These are phyloP conservation scores for Rhodosporidiobolus sp. DNA, from an alignment of 768 basidiomycete genomes.

Conservation along the genomic window DNA sequence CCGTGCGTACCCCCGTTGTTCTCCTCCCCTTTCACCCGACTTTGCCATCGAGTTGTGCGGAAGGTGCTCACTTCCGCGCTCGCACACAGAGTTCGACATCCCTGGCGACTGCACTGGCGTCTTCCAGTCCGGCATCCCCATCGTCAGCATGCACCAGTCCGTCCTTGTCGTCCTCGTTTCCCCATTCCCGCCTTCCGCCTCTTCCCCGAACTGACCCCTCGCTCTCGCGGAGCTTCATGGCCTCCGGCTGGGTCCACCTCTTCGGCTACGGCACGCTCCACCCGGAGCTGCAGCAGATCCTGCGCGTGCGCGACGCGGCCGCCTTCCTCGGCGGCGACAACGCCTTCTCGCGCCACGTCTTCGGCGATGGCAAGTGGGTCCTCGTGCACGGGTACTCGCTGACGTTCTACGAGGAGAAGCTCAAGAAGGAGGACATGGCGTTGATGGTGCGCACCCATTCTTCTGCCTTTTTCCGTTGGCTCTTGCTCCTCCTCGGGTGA, in stretches of 20 bases:
- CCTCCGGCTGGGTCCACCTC: constrained; percentile 14
- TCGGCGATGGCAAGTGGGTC: constrained; percentile 39
- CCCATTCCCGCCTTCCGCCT: background rate
- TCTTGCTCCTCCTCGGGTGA: background rate
- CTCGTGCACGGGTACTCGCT: constrained; percentile 38
- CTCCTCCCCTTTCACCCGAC: background rate
- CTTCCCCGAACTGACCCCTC: background rate
- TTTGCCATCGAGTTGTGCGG: background rate
- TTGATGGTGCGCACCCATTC: constrained; percentile 30
- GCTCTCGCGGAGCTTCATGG: background rate
- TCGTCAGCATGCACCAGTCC: constrained; percentile 39
- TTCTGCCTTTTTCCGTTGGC: no score
- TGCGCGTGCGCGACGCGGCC: constrained; percentile 12
- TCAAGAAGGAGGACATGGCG: constrained; percentile 23
- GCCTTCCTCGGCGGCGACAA: constrained; percentile 43
- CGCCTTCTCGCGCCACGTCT: constrained; percentile 40
- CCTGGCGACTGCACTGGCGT: constrained; percentile 42
- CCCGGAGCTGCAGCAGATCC: constrained; percentile 32
- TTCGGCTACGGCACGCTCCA: constrained; percentile 31
- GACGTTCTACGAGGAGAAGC: constrained; percentile 35
- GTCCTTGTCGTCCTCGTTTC: no score
- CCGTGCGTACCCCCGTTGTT: constrained; percentile 32
- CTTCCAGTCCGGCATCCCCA: constrained; percentile 38
- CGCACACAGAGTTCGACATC: constrained; percentile 40
- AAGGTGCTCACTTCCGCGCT: no score